Evolutionary conservation across 2,329 filamentous ascomycete genomes (phyloP), one percentile per base, ranked within the genome.

Genomic region (Pseudopithomyces maydicus): DNA sequence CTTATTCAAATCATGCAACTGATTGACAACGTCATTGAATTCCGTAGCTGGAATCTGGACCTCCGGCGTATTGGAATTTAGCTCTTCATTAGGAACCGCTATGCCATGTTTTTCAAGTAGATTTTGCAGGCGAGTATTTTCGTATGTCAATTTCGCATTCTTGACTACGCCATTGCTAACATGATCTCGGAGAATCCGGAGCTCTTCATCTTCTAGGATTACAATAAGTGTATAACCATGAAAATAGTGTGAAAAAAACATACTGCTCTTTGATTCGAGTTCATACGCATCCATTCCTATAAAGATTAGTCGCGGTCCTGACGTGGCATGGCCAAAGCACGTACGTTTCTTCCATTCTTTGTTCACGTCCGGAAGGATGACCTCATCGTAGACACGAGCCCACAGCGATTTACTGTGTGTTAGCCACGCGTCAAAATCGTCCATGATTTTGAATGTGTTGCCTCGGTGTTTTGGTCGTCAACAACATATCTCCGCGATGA

Each of bases 311-410:
- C 3, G n/a, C n/a, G 61, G 55, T 61, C 56, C 29, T 33, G 14
- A 15, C 19, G 1, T 3, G 20, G 42, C 3, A 41, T 52, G 50
- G 14, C 2, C 6, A 17, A 33, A 19, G 39, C 26, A 59, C 66
- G n/a, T 58, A 74, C 74, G 68, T 54, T 61, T 69, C 57, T 70
- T 69, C 66, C 71, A 69, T 54, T 76, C 72, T 53, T 66, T 61
- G 57, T 73, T 67, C 1, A 73, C 50, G 41, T 69, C 61, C n/a
- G 70, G 69, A 43, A 61, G 57, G 26, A 74, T 72, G 63, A 74
- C 65, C 64, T 74, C 71, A 69, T 74, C 65, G 44, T 67, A 71
- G 46, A 74, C 66, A 53, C 70, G 69, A 36, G 61, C 64, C 69
- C 67, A 71, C 6, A 69, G 51, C 35, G 54, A 56, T 48, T 64